Base-by-base conservation (phyloP, 176 grass and related monocot species). In the Ananas comosus region DNA sequence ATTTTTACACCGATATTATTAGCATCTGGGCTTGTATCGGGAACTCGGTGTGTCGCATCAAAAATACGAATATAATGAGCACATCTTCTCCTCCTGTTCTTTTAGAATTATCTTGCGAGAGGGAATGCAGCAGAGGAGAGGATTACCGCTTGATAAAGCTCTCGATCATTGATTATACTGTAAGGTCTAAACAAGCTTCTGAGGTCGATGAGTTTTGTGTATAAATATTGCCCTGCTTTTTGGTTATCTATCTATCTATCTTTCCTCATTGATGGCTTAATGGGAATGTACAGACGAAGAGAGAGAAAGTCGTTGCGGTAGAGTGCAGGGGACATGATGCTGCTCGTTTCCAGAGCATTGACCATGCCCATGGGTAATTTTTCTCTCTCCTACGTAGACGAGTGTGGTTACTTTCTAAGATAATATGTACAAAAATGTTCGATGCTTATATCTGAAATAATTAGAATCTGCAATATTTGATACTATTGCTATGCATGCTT, bases 301-400 rank as follows among this genome's bases (percentile, higher is more conserved):
- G 76, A 79, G 86, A 90, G 29, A 78, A 75, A 68, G 83, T 92
- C 51, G 81, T 87, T 58, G 86, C 90, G 49, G 93, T 97, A 59
- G 93, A 97, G 81, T 90, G 93, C 74, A 92, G 87, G 67, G 93
- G 93, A 48, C 93, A 97, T 81, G 89, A 97, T 81, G 89, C 89
- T 87, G 93, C 93, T 85, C 77, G 86, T 19, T 81, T 92, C 65
- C 86, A 90, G 72, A 87, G 90, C 51, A 74, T 96, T 61, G 89
- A 92, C 64, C 83, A 90, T 79, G 87, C 87, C 51, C 89, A 96
- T 75, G 89, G 89, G 88, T 85, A 80, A 64, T n/a, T 80, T 9
- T 66, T n/a, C 9, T 64, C 3, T 80, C 54, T 51, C 14, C 33
- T n/a, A 12, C 53, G 67, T 76, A 63, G 48, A 69, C 68, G 79